These are phyloP conservation scores for Backusella mclennaniae DNA, from an alignment of 192 early-diverging fungal species.

Conservation along the genomic window DNA sequence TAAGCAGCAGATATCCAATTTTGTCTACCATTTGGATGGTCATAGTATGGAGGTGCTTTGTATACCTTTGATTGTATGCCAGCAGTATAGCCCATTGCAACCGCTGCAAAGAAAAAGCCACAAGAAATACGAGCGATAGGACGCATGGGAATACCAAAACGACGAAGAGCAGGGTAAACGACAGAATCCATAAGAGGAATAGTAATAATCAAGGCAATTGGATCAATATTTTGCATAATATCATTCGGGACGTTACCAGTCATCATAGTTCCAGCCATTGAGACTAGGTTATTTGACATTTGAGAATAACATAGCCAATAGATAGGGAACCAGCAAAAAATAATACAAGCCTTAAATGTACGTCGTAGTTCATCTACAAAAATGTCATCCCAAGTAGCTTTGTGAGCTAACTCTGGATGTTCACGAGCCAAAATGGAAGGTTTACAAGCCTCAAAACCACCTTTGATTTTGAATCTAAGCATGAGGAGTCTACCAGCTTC, in stretches of 20 bases:
- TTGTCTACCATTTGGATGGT: constrained; percentile 32
- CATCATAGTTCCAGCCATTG: constrained; percentile 62
- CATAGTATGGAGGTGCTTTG: constrained; percentile 55
- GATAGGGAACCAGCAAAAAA: constrained; percentile 71
- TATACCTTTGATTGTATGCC: constrained; percentile 64
- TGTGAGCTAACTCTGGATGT: constrained; percentile 22
- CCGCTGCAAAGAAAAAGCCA: constrained; percentile 61
- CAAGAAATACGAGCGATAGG: constrained; percentile 66
- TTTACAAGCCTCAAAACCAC: constrained; percentile 58
- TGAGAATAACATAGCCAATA: constrained; percentile 77
- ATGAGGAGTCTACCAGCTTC: constrained; percentile 35
- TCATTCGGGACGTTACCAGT: constrained; percentile 62
- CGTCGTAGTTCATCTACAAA: constrained; percentile 70
- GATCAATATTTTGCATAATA: constrained; percentile 67
- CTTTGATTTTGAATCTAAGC: constrained; percentile 27
- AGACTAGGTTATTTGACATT: constrained; percentile 63
- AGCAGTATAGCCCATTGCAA: constrained; percentile 64
- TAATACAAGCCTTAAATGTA: constrained; percentile 61
- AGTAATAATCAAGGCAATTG: constrained; percentile 64
- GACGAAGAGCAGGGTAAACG: constrained; percentile 60
- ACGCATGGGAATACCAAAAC: constrained; percentile 48
- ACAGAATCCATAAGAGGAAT: constrained; percentile 74
- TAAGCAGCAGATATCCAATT: constrained; percentile 60
- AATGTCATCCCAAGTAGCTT: constrained; percentile 65
- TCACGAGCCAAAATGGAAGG: constrained; percentile 48